Conservation (phyloP, 2,329 filamentous ascomycete genomes). For the Pseudogymnoascus sp. region DNA sequence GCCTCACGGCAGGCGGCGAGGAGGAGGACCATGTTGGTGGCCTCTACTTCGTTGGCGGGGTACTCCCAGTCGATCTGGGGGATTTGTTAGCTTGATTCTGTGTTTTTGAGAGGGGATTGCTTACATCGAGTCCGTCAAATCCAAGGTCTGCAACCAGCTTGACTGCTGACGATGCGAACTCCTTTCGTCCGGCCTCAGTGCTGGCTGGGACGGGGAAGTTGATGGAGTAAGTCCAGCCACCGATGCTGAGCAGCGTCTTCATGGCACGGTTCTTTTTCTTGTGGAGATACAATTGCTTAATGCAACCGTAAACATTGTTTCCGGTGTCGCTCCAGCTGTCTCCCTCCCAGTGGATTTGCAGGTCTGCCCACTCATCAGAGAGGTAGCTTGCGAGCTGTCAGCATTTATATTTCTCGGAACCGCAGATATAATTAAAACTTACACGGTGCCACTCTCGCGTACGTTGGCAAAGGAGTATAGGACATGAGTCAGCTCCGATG, state of each 20-base stretch:
- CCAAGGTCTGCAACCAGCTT: slow-evolving; percentile 65
- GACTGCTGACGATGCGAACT: slow-evolving; percentile 63
- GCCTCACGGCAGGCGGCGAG: slow-evolving; percentile 28
- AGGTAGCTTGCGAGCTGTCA: slow-evolving; percentile 38
- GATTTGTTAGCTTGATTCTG: not conserved
- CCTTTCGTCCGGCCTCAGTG: slow-evolving; percentile 49
- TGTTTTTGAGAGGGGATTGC: not conserved
- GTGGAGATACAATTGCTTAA: slow-evolving; percentile 67
- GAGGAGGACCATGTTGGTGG: slow-evolving; percentile 26
- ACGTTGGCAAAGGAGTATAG: slow-evolving; percentile 78
- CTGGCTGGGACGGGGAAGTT: slow-evolving; percentile 64
- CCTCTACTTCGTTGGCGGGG: slow-evolving; percentile 20
- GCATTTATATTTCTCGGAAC: slow-evolving; percentile 33
- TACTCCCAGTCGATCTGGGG: slow-evolving; percentile 21
- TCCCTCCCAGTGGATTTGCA: slow-evolving; percentile 60
- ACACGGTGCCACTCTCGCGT: slow-evolving; percentile 61
- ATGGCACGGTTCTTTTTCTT: slow-evolving; percentile 72
- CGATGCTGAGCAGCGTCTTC: slow-evolving; percentile 69
- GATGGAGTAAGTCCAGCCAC: slow-evolving; percentile 73
- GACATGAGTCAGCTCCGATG: slow-evolving; percentile 63
- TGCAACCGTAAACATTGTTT: slow-evolving; percentile 66
- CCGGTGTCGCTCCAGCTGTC: slow-evolving; percentile 60
- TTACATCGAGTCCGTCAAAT: slow-evolving; percentile 39
- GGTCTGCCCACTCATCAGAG: slow-evolving; percentile 61
- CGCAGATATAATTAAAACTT: slow-evolving; percentile 37